These are phyloP conservation scores for Penicillium atrosanguineum DNA, from an alignment of 495 filamentous ascomycete species.

Conservation along the genomic window DNA sequence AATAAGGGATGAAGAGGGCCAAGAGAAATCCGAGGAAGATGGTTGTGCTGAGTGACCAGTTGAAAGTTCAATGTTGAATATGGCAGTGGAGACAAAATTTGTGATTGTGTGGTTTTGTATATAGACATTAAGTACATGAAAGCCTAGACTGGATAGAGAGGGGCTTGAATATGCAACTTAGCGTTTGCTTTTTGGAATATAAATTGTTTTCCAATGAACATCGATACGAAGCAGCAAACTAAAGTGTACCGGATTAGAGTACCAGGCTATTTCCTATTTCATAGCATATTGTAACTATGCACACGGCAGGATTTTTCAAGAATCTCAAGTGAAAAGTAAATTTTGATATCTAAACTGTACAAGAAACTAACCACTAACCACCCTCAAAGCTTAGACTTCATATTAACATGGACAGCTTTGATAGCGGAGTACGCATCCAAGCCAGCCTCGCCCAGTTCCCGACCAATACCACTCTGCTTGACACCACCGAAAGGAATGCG, in stretches of 20 bases:
- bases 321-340: not conserved
- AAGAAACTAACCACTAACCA: not conserved
- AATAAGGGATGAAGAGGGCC: not conserved
- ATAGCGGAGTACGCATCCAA: constrained; percentile 72
- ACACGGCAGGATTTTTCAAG: not conserved
- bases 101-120: not conserved
- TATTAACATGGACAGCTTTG: constrained; percentile 76
- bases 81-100: not conserved
- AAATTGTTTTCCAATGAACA: not conserved
- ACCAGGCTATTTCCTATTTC: too few species aligned
- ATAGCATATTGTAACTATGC: not conserved
- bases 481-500: constrained; percentile 85
- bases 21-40: too few species aligned
- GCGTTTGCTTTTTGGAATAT: not conserved
- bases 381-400: constrained; percentile 29
- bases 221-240: not conserved
- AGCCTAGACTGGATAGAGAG: not conserved
- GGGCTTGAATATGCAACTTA: not conserved
- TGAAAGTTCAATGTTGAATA: too few species aligned
- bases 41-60: too few species aligned
- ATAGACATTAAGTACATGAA: constrained; percentile 5
- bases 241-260: not conserved
- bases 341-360: not conserved
- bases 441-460: constrained; percentile 81
- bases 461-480: constrained; percentile 88